Base-by-base conservation (phyloP, 345 rosid genomes). In the Rubroshorea leprosula region DNA sequence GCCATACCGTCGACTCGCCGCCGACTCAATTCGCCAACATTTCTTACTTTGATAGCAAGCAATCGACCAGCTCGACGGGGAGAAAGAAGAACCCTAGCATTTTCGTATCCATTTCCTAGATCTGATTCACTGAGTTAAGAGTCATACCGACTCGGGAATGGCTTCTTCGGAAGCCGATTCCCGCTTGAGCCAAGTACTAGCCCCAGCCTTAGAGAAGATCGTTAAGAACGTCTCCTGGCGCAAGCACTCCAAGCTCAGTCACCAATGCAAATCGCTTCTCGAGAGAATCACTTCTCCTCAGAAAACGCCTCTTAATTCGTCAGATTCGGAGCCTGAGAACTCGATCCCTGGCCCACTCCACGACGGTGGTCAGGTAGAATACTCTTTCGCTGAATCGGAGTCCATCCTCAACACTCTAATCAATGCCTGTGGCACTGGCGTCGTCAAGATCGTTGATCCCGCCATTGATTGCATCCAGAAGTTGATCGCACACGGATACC, bases 101-200 rank as follows among this genome's bases (percentile, higher is more conserved):
- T 53, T 58, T 16, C 9, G 24, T 25, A 24, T 39, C 54, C 54
- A 19, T 38, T 49, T 76, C 47, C 23, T 69, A 74, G 86, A 86
- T 80, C 81, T 68, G 66, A 55, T 49, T 69, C 52, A 39, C 55
- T 54, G 76, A 75, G 55, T 52, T 52, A 24, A 58, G 61, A 59
- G 51, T 72, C 70, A 65, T 35, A 57, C 63, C 65, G 72, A 68
- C 70, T 75, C 69, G 91, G 97, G 99, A 80, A 93, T 93, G 99
- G 94, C 99, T 85, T 93, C 99, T 64, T 72, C 93, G 91, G 99
- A 86, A 83, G 99, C 89, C 84, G 91, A 83, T 83, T 89, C 97
- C 94, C 94, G 97, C 75, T 59, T 93, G 69, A 78, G 68, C 69
- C 86, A 72, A 72, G 80, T 83, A 17, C 61, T 89, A 53, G 76